Conservation (phyloP, 2,329 filamentous ascomycete genomes). For the Fusarium marasasianum region DNA sequence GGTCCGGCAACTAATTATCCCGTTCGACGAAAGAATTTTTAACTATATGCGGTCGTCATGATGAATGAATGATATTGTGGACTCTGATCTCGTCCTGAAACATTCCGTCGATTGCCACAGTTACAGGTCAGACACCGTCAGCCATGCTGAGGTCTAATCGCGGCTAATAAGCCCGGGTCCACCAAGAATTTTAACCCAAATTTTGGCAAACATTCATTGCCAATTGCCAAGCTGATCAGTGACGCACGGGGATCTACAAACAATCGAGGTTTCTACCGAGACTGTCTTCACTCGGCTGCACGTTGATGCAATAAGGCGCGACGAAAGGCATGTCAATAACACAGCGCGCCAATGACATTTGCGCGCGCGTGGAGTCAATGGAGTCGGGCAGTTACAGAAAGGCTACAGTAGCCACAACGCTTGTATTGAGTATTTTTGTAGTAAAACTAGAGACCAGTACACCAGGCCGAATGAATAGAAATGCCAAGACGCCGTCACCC, state of each 20-base stretch:
- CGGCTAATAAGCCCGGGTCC: background rate
- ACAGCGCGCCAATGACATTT: background rate
- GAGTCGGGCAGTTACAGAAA: background rate
- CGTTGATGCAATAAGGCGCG: background rate
- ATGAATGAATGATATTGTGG: too few relatives aligned
- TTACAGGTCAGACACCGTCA: background rate
- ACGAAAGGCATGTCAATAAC: too few relatives aligned
- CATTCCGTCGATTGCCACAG: background rate
- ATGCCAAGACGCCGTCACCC: background rate
- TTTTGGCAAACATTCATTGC: background rate
- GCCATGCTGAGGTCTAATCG: background rate
- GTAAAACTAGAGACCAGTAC: background rate
- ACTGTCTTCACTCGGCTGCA: background rate
- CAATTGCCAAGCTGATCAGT: background rate
- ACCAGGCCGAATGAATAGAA: background rate
- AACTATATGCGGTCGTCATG: accelerated
- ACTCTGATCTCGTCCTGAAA: background rate
- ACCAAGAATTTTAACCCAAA: background rate
- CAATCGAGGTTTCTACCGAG: background rate
- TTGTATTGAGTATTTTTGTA: background rate
- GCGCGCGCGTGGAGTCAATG: too few relatives aligned
- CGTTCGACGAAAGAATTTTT: accelerated
- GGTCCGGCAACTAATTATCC: too few relatives aligned
- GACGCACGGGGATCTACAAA: background rate
- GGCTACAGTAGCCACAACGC: background rate